Conservation (phyloP, 75 land plant genomes). For the Selaginella moellendorffii region DNA sequence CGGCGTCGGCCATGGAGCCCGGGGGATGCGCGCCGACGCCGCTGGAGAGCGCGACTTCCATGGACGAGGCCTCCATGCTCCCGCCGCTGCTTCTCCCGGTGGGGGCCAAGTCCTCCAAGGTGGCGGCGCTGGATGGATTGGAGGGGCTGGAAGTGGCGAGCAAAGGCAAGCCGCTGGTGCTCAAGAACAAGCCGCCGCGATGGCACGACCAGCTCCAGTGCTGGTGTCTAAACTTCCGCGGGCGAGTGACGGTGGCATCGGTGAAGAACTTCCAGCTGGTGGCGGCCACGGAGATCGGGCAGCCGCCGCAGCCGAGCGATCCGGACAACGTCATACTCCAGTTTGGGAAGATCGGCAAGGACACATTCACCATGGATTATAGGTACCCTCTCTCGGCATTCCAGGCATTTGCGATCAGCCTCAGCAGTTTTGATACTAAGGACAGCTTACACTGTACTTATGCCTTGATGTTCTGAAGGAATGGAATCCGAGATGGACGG, state of each 20-base stretch:
- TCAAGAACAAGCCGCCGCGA: slow-evolving; percentile 2
- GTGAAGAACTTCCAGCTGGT: slow-evolving; percentile 87
- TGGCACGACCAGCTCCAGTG: slow-evolving; percentile 6
- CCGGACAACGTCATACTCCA: slow-evolving; percentile 66
- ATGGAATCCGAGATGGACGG: no score
- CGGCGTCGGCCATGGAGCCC: slow-evolving; percentile 50
- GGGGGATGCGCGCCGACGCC: slow-evolving; percentile 71
- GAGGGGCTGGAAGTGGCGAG: background rate
- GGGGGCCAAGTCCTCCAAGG: no score
- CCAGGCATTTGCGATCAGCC: slow-evolving; percentile 82
- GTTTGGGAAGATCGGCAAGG: slow-evolving; percentile 81
- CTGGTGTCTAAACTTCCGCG: slow-evolving; percentile 4
- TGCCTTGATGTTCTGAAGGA: background rate
- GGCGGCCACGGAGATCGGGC: slow-evolving; percentile 23
- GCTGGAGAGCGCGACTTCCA: slow-evolving; percentile 16
- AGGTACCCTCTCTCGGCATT: slow-evolving; percentile 68
- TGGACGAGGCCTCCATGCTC: slow-evolving; percentile 30
- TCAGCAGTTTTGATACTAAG: slow-evolving; percentile 37
- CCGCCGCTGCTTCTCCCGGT: no score
- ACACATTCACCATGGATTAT: slow-evolving; percentile 82
- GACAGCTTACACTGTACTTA: background rate
- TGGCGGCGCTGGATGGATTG: no score
- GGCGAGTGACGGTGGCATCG: slow-evolving; percentile 27
- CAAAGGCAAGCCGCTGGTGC: background rate
- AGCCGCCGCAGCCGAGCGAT: slow-evolving; percentile 31